A percentile compares a stretch with the other conserved stretches of the same genome.
These are phyloP conservation scores for Cadophora gregata DNA, from an alignment of 2,329 filamentous ascomycete genomes.

Conservation along the genomic window DNA sequence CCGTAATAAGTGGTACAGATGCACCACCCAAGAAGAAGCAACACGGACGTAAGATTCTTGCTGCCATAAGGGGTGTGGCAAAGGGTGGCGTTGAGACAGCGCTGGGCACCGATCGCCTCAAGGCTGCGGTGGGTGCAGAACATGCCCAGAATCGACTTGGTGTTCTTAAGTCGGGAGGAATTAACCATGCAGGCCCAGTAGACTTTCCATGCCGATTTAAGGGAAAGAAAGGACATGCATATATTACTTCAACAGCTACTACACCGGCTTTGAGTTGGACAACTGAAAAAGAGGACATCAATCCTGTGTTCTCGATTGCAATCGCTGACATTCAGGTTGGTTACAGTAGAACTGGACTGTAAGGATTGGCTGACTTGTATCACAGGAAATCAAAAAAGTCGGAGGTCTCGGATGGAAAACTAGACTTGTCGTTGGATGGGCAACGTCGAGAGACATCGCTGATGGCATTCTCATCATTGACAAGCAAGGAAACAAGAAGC, in stretches of 20 bases:
- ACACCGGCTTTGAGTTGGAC: slow-evolving; percentile 65
- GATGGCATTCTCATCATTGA: slow-evolving; percentile 63
- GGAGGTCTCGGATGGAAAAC: slow-evolving; percentile 86
- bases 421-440: slow-evolving; percentile 82
- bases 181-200: slow-evolving; percentile 67
- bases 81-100: slow-evolving; percentile 76
- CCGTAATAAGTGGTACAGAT: slow-evolving; percentile 31
- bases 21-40: slow-evolving; percentile 38
- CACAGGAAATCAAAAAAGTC: slow-evolving; percentile 73
- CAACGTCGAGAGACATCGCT: slow-evolving; percentile 72
- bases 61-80: slow-evolving; percentile 64
- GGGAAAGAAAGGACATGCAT: slow-evolving; percentile 74
- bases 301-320: slow-evolving; percentile 72
- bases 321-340: slow-evolving; percentile 65
- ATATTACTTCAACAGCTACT: slow-evolving; percentile 70
- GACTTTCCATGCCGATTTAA: slow-evolving; percentile 76
- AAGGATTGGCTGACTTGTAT: background rate
- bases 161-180: slow-evolving; percentile 59
- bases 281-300: slow-evolving; percentile 53
- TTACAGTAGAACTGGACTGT: background rate
- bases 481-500: slow-evolving; percentile 57
- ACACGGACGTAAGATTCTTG: slow-evolving; percentile 49
- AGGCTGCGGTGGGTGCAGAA: slow-evolving; percentile 62
- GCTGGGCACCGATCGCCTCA: slow-evolving; percentile 70
- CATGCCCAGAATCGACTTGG: slow-evolving; percentile 75